Percentiles rank a stretch among this genome's conserved stretches.
Evolutionary conservation across 306 rosid species (phyloP).

Genomic region (Cucumis cinereus): DNA sequence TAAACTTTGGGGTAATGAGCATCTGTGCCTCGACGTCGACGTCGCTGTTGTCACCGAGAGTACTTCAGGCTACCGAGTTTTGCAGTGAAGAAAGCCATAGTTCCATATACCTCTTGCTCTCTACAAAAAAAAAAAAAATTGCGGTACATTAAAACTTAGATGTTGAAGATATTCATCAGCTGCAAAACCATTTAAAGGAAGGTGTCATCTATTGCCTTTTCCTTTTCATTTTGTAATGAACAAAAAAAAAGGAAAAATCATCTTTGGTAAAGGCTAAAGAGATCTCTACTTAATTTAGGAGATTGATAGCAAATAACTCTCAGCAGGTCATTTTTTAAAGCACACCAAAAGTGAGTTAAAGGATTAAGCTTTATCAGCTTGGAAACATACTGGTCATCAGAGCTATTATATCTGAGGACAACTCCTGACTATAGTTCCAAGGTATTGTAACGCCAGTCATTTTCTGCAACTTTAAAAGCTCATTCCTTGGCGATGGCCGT

Average conservation of each 20-base stretch:
- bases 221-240: neutral
- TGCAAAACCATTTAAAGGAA: neutral
- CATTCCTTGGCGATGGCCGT: neutral
- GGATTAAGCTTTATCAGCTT: constrained; percentile 1
- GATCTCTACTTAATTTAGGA: neutral
- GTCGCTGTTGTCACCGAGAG: neutral
- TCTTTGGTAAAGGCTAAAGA: neutral
- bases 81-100: constrained; percentile 58
- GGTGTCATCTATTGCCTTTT: neutral
- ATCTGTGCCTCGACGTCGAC: neutral
- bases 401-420: neutral
- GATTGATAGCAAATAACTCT: neutral
- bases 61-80: constrained; percentile 25
- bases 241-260: neutral
- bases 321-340: neutral
- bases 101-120: constrained; percentile 44
- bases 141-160: neutral
- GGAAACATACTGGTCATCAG: constrained; percentile 1
- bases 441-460: neutral
- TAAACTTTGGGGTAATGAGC: neutral
- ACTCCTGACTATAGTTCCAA: neutral
- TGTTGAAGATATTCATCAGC: neutral
- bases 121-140: constrained; percentile 30
- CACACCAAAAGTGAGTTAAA: neutral
- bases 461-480: constrained; percentile 1